A percentile compares a stretch with the other conserved stretches of the same genome.
These are phyloP conservation scores for Reutealis trisperma DNA, from an alignment of 345 rosid species.

Conservation along the genomic window DNA sequence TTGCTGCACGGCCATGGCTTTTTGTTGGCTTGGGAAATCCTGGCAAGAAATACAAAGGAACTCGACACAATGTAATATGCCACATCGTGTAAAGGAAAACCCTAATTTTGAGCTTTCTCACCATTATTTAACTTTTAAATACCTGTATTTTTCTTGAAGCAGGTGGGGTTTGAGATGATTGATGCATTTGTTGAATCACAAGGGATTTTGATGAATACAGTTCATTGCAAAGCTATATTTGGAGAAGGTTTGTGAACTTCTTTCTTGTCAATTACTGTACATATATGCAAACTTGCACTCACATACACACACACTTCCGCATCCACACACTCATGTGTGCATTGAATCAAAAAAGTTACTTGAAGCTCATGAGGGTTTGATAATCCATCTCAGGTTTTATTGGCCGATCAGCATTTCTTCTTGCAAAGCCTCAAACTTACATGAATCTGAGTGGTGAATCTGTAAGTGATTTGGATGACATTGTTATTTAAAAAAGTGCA, in stretches of 20 bases:
- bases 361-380: not conserved
- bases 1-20: slow-evolving; percentile 65
- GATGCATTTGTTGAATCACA: too few relatives aligned
- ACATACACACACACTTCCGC: not conserved
- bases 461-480: too few relatives aligned
- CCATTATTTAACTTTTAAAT: not conserved
- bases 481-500: too few relatives aligned
- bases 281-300: not conserved
- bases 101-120: not conserved
- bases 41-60: slow-evolving; percentile 76
- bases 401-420: slow-evolving; percentile 22
- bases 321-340: not conserved
- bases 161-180: slow-evolving; percentile 87
- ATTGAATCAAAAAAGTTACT: too few relatives aligned
- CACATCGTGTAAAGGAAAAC: not conserved
- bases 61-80: slow-evolving; percentile 70
- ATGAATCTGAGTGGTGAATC: too few relatives aligned
- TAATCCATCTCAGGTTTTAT: slow-evolving; percentile 18
- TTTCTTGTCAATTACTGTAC: not conserved
- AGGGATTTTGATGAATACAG: too few relatives aligned
- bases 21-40: slow-evolving; percentile 90
- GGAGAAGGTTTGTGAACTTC: slow-evolving; percentile 12
- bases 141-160: slow-evolving; percentile 10
- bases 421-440: slow-evolving; percentile 41
- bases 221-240: too few relatives aligned